Evolutionary conservation across 106 monocot species (phyloP), one percentile per base, ranked within the genome.

Genomic region (Dendrobium chrysotoxum): DNA sequence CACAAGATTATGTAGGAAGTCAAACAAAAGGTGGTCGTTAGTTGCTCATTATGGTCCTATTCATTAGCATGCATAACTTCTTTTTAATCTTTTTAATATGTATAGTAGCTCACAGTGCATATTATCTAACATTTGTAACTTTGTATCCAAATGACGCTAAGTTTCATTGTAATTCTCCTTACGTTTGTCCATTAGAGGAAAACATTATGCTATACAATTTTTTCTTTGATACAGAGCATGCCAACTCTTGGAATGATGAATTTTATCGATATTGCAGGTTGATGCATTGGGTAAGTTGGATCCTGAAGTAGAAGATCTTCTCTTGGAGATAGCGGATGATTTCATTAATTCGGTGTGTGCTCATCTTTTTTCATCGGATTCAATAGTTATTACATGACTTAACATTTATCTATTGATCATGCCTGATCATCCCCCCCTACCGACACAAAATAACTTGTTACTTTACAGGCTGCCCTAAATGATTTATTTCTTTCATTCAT

Each of bases 311-410:
- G 98, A 95, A 90, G 92, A 95, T 53, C 79, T 95, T 67, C 86
- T 95, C 55, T 83, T 98, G 79, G 98, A 95, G 78, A 84, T 93
- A 23, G 94, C 92, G 76, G 98, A 95, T 83, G 89, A 91, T 45
- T 98, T 98, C 85, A 85, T 98, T 91, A 88, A 98, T 67, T 91
- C 98, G 77, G 98, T 98, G 79, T 31, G 31, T 16, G 23, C 61
- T 61, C n/a, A 25, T 61, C 21, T 61, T 61, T 61, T 61, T 61
- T 61, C 23, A 50, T 23, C 8, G 8, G 61, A 61, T 23, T 20
- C 21, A n/a, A 61, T n/a, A 23, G 6, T 61, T 23, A 61, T 61
- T n/a, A 23, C 13, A 55, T 55, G 55, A 55, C 20, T 61, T 61
- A n/a, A 50, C 61, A 23, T 8, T 4, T 61, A n/a, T 61, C 7